Base-by-base conservation (phyloP, 345 rosid genomes). In the Theobroma cacao region DNA sequence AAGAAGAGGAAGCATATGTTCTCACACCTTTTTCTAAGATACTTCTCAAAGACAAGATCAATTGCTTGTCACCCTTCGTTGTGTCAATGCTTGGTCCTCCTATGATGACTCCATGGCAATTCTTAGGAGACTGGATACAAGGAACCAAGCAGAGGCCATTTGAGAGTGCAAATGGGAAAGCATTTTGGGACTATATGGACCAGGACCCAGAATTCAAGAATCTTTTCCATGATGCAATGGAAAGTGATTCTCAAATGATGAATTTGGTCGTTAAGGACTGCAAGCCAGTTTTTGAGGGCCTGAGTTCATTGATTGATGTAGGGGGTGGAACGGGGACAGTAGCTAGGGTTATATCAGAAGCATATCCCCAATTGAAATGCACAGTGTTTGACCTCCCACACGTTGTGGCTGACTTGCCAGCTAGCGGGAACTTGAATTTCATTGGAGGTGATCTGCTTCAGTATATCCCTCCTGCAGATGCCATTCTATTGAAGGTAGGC, bases 241-340 rank as follows among this genome's bases (percentile, higher is more conserved):
- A 83, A 0, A 45, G 89, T 77, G 92, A 89, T 76, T 83, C 89
- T 18, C 75, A 75, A 61, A 72, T 82, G 84, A 81, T 70, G 43
- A 78, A 75, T 65, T 40, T 83, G 75, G 80, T 87, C 18, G 56
- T 84, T 22, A 74, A 71, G 41, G 89, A 87, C 15, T 79, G 80
- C 36, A 79, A 79, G 34, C 78, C 77, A 8, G 77, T 84, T 31
- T 87, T 89, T 1, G 84, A 86, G 30, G 88, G 87, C 30, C 34
- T 86, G 76, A 63, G 4, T 15, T 84, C 90, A 28, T 3, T 87
- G 55, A 86, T 86, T 30, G 91, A 89, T 58, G 91, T 86, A 3
- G 89, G 89, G 1, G 91, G 90, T 17, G 87, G 92, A 2, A 88
- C 82, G 0, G 88, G 92, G 47, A 45, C 81, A 1, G 60, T 85